Evolutionary conservation across 1,139 yeast species (phyloP).

Genomic region (Suhomyces bribrorum): DNA sequence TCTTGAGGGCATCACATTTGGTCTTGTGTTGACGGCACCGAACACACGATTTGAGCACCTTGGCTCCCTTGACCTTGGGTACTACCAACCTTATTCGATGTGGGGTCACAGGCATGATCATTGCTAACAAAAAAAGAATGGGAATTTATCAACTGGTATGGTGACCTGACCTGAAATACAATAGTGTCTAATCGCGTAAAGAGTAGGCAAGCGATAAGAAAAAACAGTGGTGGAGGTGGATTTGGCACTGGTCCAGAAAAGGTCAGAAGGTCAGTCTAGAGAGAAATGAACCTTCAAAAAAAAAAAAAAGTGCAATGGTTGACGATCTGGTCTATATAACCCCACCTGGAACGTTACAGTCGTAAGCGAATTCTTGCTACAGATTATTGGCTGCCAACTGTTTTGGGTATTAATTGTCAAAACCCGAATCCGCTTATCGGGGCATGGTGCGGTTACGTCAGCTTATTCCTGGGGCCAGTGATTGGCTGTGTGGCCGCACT

Average conservation of each 20-base stretch:
- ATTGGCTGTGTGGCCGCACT: slow-evolving; percentile 14
- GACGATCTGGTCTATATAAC: background rate
- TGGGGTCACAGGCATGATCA: slow-evolving; percentile 24
- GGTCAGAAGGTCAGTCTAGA: background rate
- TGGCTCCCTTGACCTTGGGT: slow-evolving; percentile 21
- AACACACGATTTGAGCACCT: slow-evolving; percentile 55
- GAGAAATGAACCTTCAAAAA: background rate
- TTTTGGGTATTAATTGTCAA: slow-evolving; percentile 7
- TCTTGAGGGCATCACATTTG: slow-evolving; percentile 56
- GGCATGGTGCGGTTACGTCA: slow-evolving; percentile 9
- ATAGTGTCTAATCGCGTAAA: background rate
- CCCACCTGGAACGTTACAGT: background rate
- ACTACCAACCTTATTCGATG: slow-evolving; percentile 25
- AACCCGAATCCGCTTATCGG: slow-evolving; percentile 19
- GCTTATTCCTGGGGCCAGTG: slow-evolving; percentile 8
- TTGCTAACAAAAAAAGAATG: slow-evolving; percentile 2
- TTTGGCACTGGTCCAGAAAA: too few species aligned
- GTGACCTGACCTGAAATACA: background rate
- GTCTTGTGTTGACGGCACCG: slow-evolving; percentile 68
- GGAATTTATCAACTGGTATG: background rate
- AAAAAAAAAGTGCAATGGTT: slow-evolving; percentile 1
- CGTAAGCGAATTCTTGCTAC: slow-evolving; percentile 1
- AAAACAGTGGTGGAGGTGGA: too few species aligned
- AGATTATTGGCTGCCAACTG: slow-evolving; percentile 10
- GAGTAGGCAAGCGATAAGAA: background rate